Evolutionary conservation across 768 basidiomycete genomes (phyloP), one percentile per base, ranked within the genome.

Genomic region (Crucibulum laeve): DNA sequence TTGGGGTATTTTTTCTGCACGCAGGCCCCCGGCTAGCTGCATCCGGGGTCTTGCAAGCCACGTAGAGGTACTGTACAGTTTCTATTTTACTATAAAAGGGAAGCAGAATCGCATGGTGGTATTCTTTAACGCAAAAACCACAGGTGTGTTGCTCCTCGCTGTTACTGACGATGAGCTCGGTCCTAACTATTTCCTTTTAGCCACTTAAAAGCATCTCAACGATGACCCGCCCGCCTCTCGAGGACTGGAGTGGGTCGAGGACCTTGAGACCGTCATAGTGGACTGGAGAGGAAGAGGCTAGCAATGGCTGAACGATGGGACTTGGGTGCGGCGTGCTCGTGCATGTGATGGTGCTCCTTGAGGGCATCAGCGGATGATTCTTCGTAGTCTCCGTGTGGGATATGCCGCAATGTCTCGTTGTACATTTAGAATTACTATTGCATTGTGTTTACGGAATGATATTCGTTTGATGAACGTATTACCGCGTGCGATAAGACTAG

Each of bases 391-490:
- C 73, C 73, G 74, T 64, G 59, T 87, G 86, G 82, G 75, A 69
- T 59, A 56, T 67, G 74, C 75, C 84, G 88, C 88, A 91, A 89
- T 88, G 87, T 89, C 84, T 80, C 76, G 87, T 88, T 80, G 85
- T 85, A 90, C 83, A 90, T 10, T 40, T 40, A 11, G 23, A 40
- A 21, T 13, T n/a, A n/a, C n/a, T n/a, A n/a, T n/a, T n/a, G n/a
- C n/a, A n/a, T n/a, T n/a, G n/a, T n/a, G n/a, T n/a, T n/a, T n/a
- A n/a, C n/a, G n/a, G n/a, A n/a, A n/a, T n/a, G n/a, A n/a, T n/a
- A n/a, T n/a, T n/a, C n/a, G n/a, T n/a, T n/a, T n/a, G n/a, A n/a
- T n/a, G n/a, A n/a, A n/a, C n/a, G n/a, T n/a, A n/a, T n/a, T n/a
- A n/a, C n/a, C n/a, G n/a, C n/a, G n/a, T n/a, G n/a, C n/a, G n/a